Base-by-base conservation (phyloP, 345 rosid species). In the Brassica rapa region DNA sequence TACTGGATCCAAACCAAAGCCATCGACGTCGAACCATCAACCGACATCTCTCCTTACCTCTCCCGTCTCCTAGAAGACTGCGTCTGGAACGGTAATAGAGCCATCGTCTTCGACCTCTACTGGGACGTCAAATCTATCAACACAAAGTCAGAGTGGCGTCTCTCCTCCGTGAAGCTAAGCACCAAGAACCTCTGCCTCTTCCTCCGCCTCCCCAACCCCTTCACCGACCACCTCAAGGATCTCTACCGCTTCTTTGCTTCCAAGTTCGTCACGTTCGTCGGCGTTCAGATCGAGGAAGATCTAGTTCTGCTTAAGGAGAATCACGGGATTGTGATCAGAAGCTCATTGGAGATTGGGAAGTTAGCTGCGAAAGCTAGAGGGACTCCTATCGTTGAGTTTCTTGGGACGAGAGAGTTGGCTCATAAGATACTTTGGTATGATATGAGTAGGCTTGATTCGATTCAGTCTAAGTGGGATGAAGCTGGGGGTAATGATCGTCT, bases 231-330 rank as follows among this genome's bases (percentile, higher is more conserved):
- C 11, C 83, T 75, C 62, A 75, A 80, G 63, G 80, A 74, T 65
- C 83, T 80, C 23, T 80, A 75, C 57, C 83, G 83, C 16, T 80
- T 80, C 76, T 80, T 80, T 9, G 83, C 83, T 43, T 80, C 83
- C 57, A 80, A 80, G 27, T 74, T 75, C 41, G 80, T 80, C 63
- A 80, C 83, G 0, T 80, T 80, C 8, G 80, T 80, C 0, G 83
- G 83, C 0, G 79, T 80, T 6, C 80, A 80, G 68, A 80, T 80
- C 5, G 1, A 75, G 14, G 68, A 80, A 70, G 83, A 80, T 23
- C 76, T 80, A 0, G 64, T 21, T 23, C 32, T 80, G 68, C 83
- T 80, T 15, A 75, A 80, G 33, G 46, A 76, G 51, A 75, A 70
- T 4, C 83, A 80, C 4, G 83, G 83, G 6, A 75, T 80, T 65